Base-by-base conservation (phyloP, 169 alveolate genomes). In the Eimeria zaria region DNA sequence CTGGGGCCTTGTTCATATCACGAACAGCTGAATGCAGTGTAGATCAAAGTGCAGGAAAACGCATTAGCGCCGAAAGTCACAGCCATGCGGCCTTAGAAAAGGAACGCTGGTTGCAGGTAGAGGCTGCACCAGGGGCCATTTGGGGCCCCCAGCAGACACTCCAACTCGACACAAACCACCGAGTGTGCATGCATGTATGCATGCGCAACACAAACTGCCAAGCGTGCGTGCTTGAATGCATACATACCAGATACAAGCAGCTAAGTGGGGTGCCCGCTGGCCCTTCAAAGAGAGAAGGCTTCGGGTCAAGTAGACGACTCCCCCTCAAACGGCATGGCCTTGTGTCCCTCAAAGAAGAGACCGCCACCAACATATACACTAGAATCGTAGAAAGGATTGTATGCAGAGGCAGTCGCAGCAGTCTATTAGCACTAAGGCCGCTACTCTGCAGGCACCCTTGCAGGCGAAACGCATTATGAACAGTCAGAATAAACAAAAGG, bases 41-140 rank as follows among this genome's bases (percentile, higher is more conserved):
- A 64, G 74, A 27, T 20, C 16, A 39, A n/a, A 9, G 18, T 0
- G 74, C 39, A 64, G 74, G 18, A 9, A 14, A n/a, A 39, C 41
- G 48, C 22, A 1, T 24, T 2, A 14, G 24, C 6, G 11, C 48
- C n/a, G 48, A 14, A 8, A 12, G 78, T 33, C 78, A 6, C 48
- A 69, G 48, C 78, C 78, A 44, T 33, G 78, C 78, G n/a, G 78
- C 78, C 48, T 0, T 69, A 69, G 74, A 64, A 64, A 69, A 33
- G 78, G 78, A 33, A 69, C 14, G 48, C 48, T 33, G 78, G 48
- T 48, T 69, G 78, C 48, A 33, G 73, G 78, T 33, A 20, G 78
- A 69, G 78, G 78, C 48, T n/a, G 78, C 48, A 69, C 78, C 8
- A 69, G 48, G 78, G 78, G 73, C 73, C 39, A n/a, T 39, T 39